A percentile compares a stretch with the other conserved stretches of the same genome.
Conservation (phyloP, 805 yeast genomes). For the Lipomyces lipofer region DNA sequence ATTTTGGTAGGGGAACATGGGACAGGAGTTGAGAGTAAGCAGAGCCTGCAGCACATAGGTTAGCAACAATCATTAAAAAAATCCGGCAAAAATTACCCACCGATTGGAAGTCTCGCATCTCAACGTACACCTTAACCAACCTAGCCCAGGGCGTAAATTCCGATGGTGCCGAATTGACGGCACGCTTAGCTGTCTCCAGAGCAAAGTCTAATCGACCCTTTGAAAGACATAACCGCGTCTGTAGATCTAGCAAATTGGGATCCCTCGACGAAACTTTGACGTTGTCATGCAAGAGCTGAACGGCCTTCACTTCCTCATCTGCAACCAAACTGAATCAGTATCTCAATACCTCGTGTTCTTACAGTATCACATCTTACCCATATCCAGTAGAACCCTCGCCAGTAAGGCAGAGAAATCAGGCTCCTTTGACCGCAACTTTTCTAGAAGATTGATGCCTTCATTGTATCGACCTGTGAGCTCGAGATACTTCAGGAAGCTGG, state of each 20-base stretch:
- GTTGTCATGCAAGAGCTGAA: conserved; percentile 45
- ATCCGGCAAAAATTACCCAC: conserved; percentile 4
- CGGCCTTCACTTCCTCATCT: conserved; percentile 52
- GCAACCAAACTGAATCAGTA: conserved; percentile 40
- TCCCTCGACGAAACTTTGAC: conserved; percentile 51
- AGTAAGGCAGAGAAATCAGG: conserved; percentile 55
- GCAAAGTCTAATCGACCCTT: conserved; percentile 61
- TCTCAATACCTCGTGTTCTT: background rate
- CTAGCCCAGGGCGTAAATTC: conserved; percentile 74
- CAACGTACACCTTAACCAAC: conserved; percentile 60
- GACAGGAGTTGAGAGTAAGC: conserved; percentile 69
- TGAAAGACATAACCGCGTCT: conserved; percentile 60
- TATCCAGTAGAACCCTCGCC: conserved; percentile 39
- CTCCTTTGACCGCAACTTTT: conserved; percentile 52
- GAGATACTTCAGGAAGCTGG: conserved; percentile 65
- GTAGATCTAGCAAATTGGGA: conserved; percentile 59
- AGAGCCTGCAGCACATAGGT: conserved; percentile 50
- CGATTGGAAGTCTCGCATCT: conserved; percentile 51
- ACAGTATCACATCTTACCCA: conserved; percentile 21
- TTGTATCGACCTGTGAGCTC: conserved; percentile 65
- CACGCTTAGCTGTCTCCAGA: conserved; percentile 54
- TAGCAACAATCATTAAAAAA: background rate
- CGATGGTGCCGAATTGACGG: conserved; percentile 69
- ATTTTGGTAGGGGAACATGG: conserved; percentile 56
- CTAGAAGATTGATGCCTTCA: conserved; percentile 59